These are phyloP conservation scores for Monosporozyma servazzii DNA, from an alignment of 805 yeast genomes.

Conservation along the genomic window DNA sequence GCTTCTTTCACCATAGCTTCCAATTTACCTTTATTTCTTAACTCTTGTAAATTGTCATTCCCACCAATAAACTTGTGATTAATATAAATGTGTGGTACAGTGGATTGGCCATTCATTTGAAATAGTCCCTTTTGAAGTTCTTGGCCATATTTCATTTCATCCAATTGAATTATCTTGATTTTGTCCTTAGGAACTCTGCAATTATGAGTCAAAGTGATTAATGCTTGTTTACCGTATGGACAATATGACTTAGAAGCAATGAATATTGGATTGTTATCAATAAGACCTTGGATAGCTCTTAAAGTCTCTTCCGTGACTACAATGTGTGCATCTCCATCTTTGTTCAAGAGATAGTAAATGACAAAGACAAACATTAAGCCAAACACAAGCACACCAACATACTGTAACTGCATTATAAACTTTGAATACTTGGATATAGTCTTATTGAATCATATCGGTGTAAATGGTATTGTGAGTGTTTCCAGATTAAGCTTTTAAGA, in stretches of 20 bases:
- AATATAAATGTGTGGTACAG: conserved; percentile 89
- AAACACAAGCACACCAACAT: not conserved
- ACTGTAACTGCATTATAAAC: not conserved
- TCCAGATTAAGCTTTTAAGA: not conserved
- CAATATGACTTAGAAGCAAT: conserved; percentile 76
- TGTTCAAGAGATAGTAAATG: not conserved
- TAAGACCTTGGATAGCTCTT: conserved; percentile 51
- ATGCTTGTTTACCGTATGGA: conserved; percentile 49
- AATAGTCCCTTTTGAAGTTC: conserved; percentile 71
- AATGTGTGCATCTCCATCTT: conserved; percentile 8
- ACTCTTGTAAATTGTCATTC: conserved; percentile 75
- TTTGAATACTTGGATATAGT: not conserved
- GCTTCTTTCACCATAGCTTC: conserved; percentile 14
- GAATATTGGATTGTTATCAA: conserved; percentile 57
- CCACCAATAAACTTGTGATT: conserved; percentile 92
- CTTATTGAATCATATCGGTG: not conserved
- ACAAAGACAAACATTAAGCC: not conserved
- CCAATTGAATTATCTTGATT: conserved; percentile 34
- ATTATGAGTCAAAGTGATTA: conserved; percentile 30
- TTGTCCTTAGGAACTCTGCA: conserved; percentile 35
- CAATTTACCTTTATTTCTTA: conserved; percentile 54
- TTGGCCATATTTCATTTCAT: conserved; percentile 56
- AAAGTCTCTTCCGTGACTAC: conserved; percentile 52
- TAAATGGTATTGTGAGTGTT: not conserved
- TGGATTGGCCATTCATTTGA: conserved; percentile 76